Conservation (phyloP, 768 basidiomycete species). For the Glaciozyma martinii region DNA sequence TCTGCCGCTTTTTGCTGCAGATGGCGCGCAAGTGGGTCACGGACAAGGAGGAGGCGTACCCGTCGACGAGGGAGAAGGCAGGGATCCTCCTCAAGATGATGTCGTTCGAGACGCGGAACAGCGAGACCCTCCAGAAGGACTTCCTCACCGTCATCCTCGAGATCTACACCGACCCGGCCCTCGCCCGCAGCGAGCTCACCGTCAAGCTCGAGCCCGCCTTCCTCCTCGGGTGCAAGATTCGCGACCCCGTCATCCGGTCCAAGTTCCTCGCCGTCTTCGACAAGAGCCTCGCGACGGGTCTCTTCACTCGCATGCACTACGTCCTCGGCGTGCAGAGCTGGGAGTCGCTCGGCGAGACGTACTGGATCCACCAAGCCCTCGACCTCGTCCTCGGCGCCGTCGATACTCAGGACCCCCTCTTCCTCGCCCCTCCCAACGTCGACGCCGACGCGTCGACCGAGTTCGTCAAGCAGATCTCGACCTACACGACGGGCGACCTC, state of each 20-base stretch:
- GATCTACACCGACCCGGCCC: conserved; percentile 76
- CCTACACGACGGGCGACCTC: conserved; percentile 44
- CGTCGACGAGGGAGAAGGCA: conserved; percentile 92
- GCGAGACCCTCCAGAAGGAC: conserved; percentile 66
- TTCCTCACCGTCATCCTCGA: conserved; percentile 86
- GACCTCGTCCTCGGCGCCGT: conserved; percentile 77
- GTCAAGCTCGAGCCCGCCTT: conserved; percentile 87
- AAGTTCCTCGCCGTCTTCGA: conserved; percentile 86
- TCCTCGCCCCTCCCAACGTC: conserved; percentile 13
- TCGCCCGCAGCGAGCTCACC: conserved; percentile 88
- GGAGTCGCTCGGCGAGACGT: conserved; percentile 82
- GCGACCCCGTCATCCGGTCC: conserved; percentile 66
- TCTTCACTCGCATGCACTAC: conserved; percentile 74
- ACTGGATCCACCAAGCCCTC: conserved; percentile 88
- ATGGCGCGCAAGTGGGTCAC: conserved; percentile 85
- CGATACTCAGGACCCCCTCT: conserved; percentile 38
- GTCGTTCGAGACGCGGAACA: conserved; percentile 53
- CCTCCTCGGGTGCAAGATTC: conserved; percentile 77
- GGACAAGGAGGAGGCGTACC: conserved; percentile 66
- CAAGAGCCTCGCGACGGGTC: conserved; percentile 70
- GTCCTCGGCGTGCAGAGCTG: conserved; percentile 88
- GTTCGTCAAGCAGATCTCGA: conserved; percentile 28
- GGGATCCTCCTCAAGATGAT: conserved; percentile 80
- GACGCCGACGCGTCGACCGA: background rate
- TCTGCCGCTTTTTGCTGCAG: conserved; percentile 78